Evolutionary conservation across 805 yeast species (phyloP).

Genomic region (Pichia paraexigua): DNA sequence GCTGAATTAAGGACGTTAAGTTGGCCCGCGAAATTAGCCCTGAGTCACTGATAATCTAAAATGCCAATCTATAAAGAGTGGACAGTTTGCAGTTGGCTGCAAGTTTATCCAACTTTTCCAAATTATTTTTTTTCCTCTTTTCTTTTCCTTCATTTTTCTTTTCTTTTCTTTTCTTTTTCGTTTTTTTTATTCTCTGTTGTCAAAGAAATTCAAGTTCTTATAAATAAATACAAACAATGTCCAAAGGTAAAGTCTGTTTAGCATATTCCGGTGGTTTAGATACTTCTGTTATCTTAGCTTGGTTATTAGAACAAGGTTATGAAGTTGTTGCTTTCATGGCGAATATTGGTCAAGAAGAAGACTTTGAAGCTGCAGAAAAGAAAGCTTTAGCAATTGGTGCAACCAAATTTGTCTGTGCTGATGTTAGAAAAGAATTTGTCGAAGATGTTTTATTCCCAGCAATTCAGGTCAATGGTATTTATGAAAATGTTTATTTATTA

Average conservation of each 20-base stretch:
- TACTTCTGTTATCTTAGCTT: constrained; percentile 94
- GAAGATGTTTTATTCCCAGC: constrained; percentile 93
- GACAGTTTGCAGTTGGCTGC: background rate
- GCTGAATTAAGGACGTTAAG: background rate
- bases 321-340: constrained; percentile 98
- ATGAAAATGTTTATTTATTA: constrained; percentile 91
- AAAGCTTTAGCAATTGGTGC: constrained; percentile 98
- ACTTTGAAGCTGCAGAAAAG: constrained; percentile 92
- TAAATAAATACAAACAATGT: constrained; percentile 45
- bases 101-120: background rate
- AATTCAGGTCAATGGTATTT: constrained; percentile 93
- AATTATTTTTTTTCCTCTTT: background rate
- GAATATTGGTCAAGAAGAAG: constrained; percentile 98
- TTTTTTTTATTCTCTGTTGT: background rate
- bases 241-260: constrained; percentile 97
- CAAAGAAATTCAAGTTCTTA: background rate
- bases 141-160: constrained; percentile 3
- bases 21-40: background rate
- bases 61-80: background rate
- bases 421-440: constrained; percentile 91
- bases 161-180: background rate
- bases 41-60: background rate
- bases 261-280: constrained; percentile 99
- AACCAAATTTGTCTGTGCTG: constrained; percentile 86
- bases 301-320: constrained; percentile 96